Evolutionary conservation across 768 basidiomycete species (phyloP), one percentile per base, ranked within the genome.

Genomic region (Serendipita vermifera): DNA sequence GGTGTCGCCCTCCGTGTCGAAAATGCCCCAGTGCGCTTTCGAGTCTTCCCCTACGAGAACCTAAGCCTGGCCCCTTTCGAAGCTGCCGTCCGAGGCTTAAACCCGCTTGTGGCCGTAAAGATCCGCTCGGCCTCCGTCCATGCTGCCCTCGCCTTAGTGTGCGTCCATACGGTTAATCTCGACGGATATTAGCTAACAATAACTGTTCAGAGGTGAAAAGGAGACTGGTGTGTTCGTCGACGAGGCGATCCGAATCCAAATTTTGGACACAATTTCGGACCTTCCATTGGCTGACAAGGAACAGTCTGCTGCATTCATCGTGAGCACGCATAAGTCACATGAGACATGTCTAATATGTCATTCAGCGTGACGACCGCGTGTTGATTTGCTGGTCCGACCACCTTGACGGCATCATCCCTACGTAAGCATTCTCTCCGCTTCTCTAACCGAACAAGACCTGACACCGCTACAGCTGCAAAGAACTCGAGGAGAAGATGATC

Each of bases 341-440:
- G 51, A 26, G 6, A n/a, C 6, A 48, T 26, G 7, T 38, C 57
- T 58, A 4, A 58, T 55, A 24, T 36, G 35, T 40, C 38, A 2
- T 53, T 20, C 62, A 85, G 83, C 79, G 88, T 43, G 83, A 88
- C 65, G 89, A 91, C 65, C 78, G 84, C 33, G 84, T 86, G 14
- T 75, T 92, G 55, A 77, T 91, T 58, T 80, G 91, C 59, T 92
- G 88, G 88, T 81, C 83, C n/a, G 85, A 89, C 64, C 76, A 79
- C 0, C 73, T 90, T 39, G 85, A 89, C 64, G 75, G 74, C 61
- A 84, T 92, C 66, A 79, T 92, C n/a, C 35, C 35, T 9, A 36
- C 35, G 35, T 36, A 36, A n/a, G 35, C n/a, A 9, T 9, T 9
- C 35, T n/a, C 35, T 9, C n/a, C n/a, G 35, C 9, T n/a, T 36